These are phyloP conservation scores for Dioscorea cayenensis DNA, from an alignment of 116 monocot genomes.

Conservation along the genomic window DNA sequence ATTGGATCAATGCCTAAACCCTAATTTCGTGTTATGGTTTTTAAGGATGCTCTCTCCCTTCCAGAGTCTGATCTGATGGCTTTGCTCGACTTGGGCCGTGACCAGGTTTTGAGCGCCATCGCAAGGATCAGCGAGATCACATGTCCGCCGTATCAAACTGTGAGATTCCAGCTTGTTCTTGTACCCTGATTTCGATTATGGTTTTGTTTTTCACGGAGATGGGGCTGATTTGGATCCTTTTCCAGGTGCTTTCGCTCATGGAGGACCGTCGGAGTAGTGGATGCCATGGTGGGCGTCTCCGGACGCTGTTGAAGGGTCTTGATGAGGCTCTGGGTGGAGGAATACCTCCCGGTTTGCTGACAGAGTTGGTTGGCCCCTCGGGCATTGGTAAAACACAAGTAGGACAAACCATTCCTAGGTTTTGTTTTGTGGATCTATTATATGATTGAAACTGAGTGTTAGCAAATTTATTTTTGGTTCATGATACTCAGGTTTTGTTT, in stretches of 20 bases:
- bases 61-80: conserved; percentile 74
- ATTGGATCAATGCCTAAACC: background rate
- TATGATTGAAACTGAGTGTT: no score
- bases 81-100: conserved; percentile 49
- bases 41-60: conserved; percentile 71
- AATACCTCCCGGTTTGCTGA: conserved; percentile 66
- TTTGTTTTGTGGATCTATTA: background rate
- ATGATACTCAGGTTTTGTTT: no score
- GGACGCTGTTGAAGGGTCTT: conserved; percentile 54
- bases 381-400: conserved; percentile 97
- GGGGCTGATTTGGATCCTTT: background rate
- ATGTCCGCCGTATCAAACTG: conserved; percentile 72
- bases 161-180: conserved; percentile 1
- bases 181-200: background rate
- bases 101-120: conserved; percentile 39
- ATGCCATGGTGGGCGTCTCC: conserved; percentile 33
- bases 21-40: background rate
- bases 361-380: conserved; percentile 88
- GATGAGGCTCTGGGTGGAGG: conserved; percentile 76
- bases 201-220: background rate
- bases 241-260: conserved; percentile 63
- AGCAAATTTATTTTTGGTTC: no score
- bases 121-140: conserved; percentile 61
- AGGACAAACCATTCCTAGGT: background rate
- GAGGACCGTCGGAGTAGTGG: conserved; percentile 40